Percentiles rank a stretch among this genome's conserved stretches.
These are phyloP conservation scores for Torrubiellomyces zombiae DNA, from an alignment of 2,329 filamentous ascomycete genomes.

Conservation along the genomic window DNA sequence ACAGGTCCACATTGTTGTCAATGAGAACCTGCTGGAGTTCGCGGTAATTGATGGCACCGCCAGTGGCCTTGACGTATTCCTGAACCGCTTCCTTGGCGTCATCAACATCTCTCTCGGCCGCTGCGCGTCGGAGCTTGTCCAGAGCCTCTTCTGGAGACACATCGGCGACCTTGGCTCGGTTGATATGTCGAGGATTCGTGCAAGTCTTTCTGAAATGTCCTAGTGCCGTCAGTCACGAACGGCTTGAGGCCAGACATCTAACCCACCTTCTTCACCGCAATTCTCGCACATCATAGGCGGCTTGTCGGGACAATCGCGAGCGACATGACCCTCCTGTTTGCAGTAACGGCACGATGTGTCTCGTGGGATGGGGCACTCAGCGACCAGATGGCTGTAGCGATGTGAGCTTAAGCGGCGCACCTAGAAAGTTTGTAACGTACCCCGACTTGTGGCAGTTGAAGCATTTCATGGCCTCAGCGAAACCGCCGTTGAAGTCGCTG, in stretches of 20 bases:
- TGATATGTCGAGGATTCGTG: constrained; percentile 40
- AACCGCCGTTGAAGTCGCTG: not conserved
- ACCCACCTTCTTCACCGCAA: constrained; percentile 42
- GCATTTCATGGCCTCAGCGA: constrained; percentile 14
- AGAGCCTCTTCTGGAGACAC: constrained; percentile 40
- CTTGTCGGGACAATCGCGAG: constrained; percentile 46
- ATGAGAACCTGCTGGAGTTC: constrained; percentile 47
- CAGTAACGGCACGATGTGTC: constrained; percentile 26
- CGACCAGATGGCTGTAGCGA: constrained; percentile 12
- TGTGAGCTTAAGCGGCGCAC: constrained; percentile 2
- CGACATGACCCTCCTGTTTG: constrained; percentile 33
- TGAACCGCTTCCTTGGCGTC: constrained; percentile 42
- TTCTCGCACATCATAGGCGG: constrained; percentile 40
- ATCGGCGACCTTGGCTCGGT: constrained; percentile 31
- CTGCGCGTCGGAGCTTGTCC: constrained; percentile 34
- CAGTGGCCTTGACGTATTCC: constrained; percentile 42
- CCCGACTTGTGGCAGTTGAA: constrained; percentile 20
- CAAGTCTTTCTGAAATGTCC: constrained; percentile 41
- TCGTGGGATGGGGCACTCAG: constrained; percentile 18
- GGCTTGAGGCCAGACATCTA: not conserved
- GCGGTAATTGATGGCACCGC: constrained; percentile 38
- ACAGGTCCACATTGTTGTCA: constrained; percentile 32
- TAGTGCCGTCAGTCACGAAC: constrained; percentile 12
- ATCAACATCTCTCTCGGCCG: constrained; percentile 38
- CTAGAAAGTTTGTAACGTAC: constrained; percentile 8